Conservation (phyloP, 768 basidiomycete species). For the Suillus clintonianus region DNA sequence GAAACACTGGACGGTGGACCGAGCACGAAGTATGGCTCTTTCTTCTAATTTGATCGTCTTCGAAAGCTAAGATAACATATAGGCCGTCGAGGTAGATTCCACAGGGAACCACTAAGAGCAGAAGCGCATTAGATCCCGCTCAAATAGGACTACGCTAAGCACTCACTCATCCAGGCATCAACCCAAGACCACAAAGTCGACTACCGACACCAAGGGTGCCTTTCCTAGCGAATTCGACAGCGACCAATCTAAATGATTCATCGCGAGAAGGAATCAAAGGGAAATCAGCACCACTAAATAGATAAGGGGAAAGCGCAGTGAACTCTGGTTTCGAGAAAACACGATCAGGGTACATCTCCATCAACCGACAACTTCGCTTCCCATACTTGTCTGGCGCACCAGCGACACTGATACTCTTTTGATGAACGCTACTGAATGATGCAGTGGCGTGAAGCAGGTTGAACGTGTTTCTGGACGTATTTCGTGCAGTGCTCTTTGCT, state of each 20-base stretch:
- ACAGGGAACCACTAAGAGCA: constrained; percentile 88
- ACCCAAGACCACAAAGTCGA: constrained; percentile 89
- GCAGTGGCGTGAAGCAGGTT: constrained; percentile 93
- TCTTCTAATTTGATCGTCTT: constrained; percentile 97
- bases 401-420: constrained; percentile 91
- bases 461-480: constrained; percentile 98
- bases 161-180: constrained; percentile 97
- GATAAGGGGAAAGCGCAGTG: constrained; percentile 87
- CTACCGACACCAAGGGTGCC: constrained; percentile 95
- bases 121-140: not conserved
- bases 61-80: constrained; percentile 92
- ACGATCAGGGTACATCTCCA: constrained; percentile 94
- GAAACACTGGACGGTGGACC: constrained; percentile 94
- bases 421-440: constrained; percentile 88
- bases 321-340: constrained; percentile 98
- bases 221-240: constrained; percentile 95
- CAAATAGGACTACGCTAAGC: not conserved
- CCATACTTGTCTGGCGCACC: constrained; percentile 98
- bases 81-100: constrained; percentile 87
- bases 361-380: constrained; percentile 90
- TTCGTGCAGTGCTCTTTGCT: constrained; percentile 95
- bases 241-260: constrained; percentile 94
- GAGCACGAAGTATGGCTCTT: constrained; percentile 87
- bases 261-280: constrained; percentile 95
- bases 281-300: constrained; percentile 95